Base-by-base conservation (phyloP, 305 asterid species). In the Ruellia speciosa region DNA sequence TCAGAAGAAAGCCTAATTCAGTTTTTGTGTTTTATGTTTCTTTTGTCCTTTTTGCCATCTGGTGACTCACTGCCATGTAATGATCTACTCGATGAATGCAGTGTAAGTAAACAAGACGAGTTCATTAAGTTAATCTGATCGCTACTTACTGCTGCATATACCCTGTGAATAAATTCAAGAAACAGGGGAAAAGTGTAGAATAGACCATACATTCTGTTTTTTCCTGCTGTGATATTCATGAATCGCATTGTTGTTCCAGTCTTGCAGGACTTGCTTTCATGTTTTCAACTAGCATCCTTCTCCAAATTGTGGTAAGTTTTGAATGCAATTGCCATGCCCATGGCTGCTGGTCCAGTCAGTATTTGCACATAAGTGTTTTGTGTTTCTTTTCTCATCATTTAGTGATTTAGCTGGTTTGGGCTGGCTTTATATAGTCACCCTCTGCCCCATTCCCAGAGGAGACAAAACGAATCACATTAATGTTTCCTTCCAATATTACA, bases 251-350 rank as follows among this genome's bases (percentile, higher is more conserved):
- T 50, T 64, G 45, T 59, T 19, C 7, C 95, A 92, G 97, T 77
- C 99, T 92, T 72, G 96, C 93, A 54, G 99, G 99, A 64, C 94
- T 92, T 64, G 99, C 99, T 35, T 92, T 88, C 77, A 88, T 88
- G 99, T 88, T 92, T 80, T 92, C 97, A 18, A 47, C 97, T 46
- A 88, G 97, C 79, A 79, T 92, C 69, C 70, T 92, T 77, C 87
- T 92, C 67, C 99, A 88, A 66, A 81, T 92, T 67, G 66, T 92
- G 95, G 99, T 92, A 77, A 37, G 88, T 76, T 56, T 66, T 41
- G 47, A 24, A 41, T 28, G 24, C 16, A 50, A n/a, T n/a, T n/a
- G 17, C 49, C 52, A 51, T 54, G 69, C 48, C 24, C 7, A 0
- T 56, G 19, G 56, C 56, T 19, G 3, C 5, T 39, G 45, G 10